A percentile compares a stretch with the other conserved stretches of the same genome.
Conservation (phyloP, 257 asterid species). For the Nicotiana benthamiana region DNA sequence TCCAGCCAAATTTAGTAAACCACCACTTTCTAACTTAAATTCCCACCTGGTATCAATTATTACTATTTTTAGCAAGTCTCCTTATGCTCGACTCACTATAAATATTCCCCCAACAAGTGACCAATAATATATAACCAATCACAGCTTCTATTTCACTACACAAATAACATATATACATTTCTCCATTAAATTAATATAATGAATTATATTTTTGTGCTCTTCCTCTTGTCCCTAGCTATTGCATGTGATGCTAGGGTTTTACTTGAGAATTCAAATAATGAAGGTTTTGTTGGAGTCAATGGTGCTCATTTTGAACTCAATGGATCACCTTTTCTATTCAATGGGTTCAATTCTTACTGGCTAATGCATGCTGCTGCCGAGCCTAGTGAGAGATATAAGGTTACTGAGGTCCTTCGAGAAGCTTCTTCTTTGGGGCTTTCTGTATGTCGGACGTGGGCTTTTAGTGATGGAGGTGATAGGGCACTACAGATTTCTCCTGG, state of each 20-base stretch:
- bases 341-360: slow-evolving; percentile 63
- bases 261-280: slow-evolving; percentile 1
- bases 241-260: slow-evolving; percentile 13
- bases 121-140: not conserved
- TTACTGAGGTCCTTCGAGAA: slow-evolving; percentile 25
- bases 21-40: slow-evolving; percentile 2
- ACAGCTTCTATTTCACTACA: not conserved
- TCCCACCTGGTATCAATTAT: not conserved
- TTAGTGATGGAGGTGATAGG: slow-evolving; percentile 47
- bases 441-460: slow-evolving; percentile 57
- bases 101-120: not conserved
- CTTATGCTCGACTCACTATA: not conserved
- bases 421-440: slow-evolving; percentile 46
- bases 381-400: slow-evolving; percentile 33
- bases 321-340: slow-evolving; percentile 36
- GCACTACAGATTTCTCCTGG: slow-evolving; percentile 42
- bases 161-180: not conserved
- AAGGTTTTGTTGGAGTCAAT: slow-evolving; percentile 21
- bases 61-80: slow-evolving; percentile 4
- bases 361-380: slow-evolving; percentile 44
- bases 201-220: not conserved
- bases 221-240: not conserved
- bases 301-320: slow-evolving; percentile 33
- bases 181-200: not conserved
- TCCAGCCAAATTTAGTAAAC: slow-evolving; percentile 4